Evolutionary conservation across 345 rosid genomes (phyloP).

Genomic region (Melastoma malabathricum): DNA sequence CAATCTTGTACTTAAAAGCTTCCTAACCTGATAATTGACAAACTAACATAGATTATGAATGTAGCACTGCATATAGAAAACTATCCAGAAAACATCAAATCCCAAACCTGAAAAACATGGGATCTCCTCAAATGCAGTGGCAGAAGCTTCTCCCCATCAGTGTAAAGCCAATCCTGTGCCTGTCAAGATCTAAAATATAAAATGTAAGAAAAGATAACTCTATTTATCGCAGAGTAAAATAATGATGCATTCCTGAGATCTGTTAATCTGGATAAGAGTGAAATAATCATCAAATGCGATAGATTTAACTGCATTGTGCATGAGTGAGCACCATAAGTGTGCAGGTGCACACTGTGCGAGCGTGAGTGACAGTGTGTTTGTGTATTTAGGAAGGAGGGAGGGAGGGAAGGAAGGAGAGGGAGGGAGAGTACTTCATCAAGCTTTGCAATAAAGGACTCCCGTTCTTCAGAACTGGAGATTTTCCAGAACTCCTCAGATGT

Average conservation of each 20-base stretch:
- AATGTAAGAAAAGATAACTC: not conserved
- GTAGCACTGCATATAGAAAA: not conserved
- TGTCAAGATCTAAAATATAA: conserved; percentile 12
- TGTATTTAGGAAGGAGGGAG: not conserved
- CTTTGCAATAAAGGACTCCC: conserved; percentile 61
- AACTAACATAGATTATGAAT: not conserved
- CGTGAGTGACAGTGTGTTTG: not conserved
- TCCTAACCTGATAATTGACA: no score
- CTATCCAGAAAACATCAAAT: not conserved
- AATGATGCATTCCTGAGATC: not conserved
- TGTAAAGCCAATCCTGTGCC: conserved; percentile 98
- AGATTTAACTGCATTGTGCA: not conserved
- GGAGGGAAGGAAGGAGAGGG: not conserved
- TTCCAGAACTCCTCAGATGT: conserved; percentile 54
- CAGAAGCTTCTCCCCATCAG: conserved; percentile 94
- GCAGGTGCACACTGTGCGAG: not conserved
- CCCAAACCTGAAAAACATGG: conserved; percentile 58
- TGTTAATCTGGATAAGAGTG: not conserved
- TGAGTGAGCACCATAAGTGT: no score
- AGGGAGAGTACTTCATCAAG: conserved; percentile 62
- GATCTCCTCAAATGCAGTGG: conserved; percentile 58
- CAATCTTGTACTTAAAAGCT: no score
- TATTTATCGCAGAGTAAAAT: not conserved
- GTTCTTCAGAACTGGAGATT: conserved; percentile 65
- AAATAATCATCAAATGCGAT: not conserved